These are phyloP conservation scores for Vanrija sp. DNA, from an alignment of 1,284 basidiomycete genomes.

Conservation along the genomic window DNA sequence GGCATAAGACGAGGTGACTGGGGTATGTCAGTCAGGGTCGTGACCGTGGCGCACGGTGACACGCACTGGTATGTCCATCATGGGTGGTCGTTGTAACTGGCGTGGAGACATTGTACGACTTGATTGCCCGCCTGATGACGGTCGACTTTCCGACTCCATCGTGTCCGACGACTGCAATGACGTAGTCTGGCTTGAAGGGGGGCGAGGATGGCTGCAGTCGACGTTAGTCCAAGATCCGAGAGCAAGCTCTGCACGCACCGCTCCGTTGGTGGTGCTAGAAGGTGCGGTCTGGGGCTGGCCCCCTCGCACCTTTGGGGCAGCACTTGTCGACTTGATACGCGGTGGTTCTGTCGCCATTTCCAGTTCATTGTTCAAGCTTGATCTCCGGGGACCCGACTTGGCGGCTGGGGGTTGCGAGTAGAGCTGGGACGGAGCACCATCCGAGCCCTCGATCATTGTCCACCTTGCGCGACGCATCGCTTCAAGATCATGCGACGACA, in stretches of 20 bases:
- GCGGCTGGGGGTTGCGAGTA: slow-evolving; percentile 6
- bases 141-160: slow-evolving; percentile 44
- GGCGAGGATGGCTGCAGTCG: background rate
- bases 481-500: slow-evolving; percentile 33
- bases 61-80: slow-evolving; percentile 24
- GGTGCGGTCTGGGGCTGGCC: background rate
- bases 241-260: background rate
- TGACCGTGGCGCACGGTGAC: background rate
- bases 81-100: slow-evolving; percentile 18
- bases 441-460: slow-evolving; percentile 27
- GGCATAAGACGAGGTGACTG: slow-evolving; percentile 36
- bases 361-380: slow-evolving; percentile 9
- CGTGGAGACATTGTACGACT: slow-evolving; percentile 35
- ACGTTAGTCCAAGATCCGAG: background rate
- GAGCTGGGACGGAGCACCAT: background rate
- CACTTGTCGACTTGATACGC: background rate
- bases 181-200: slow-evolving; percentile 22
- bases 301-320: background rate
- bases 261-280: background rate
- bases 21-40: slow-evolving; percentile 1
- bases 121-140: slow-evolving; percentile 37
- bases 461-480: slow-evolving; percentile 37
- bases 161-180: slow-evolving; percentile 44
- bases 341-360: background rate
- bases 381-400: background rate